Percentiles rank a stretch among this genome's conserved stretches.
These are phyloP conservation scores for Dryas octopetala DNA, from an alignment of 306 rosid species.

Conservation along the genomic window DNA sequence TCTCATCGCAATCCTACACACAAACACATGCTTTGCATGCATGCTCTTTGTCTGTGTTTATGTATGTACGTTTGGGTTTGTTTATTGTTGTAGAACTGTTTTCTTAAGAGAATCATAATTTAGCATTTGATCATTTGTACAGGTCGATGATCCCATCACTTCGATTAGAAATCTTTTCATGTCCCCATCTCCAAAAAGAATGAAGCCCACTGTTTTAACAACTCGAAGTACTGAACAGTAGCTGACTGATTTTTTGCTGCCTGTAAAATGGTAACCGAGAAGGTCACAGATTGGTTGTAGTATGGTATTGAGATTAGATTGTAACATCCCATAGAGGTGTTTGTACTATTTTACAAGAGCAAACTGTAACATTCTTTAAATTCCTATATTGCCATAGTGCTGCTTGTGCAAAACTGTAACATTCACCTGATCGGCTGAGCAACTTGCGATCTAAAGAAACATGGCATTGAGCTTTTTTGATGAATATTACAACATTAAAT, in stretches of 20 bases:
- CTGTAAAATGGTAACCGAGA: not conserved
- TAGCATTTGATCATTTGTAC: slow-evolving; percentile 36
- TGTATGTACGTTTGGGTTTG: not conserved
- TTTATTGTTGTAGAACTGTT: slow-evolving; percentile 12
- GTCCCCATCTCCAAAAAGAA: slow-evolving; percentile 66
- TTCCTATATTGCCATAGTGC: not conserved
- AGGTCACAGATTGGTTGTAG: not conserved
- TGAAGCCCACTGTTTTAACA: slow-evolving; percentile 43
- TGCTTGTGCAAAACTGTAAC: not conserved
- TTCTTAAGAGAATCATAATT: slow-evolving; percentile 18
- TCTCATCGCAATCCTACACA: not conserved
- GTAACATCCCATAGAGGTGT: not conserved
- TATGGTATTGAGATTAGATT: not conserved
- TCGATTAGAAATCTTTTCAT: slow-evolving; percentile 73
- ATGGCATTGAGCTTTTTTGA: not conserved
- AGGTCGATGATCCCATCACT: slow-evolving; percentile 86
- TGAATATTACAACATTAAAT: not conserved
- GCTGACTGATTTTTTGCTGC: not conserved
- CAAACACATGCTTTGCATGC: not conserved
- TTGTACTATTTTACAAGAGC: not conserved
- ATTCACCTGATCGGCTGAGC: not conserved
- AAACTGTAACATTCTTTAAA: not conserved
- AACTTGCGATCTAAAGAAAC: not conserved
- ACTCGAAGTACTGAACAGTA: slow-evolving; percentile 24
- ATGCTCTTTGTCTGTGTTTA: not conserved